These are phyloP conservation scores for Blepharisma undulans DNA, from an alignment of 169 alveolate genomes.

Conservation along the genomic window DNA sequence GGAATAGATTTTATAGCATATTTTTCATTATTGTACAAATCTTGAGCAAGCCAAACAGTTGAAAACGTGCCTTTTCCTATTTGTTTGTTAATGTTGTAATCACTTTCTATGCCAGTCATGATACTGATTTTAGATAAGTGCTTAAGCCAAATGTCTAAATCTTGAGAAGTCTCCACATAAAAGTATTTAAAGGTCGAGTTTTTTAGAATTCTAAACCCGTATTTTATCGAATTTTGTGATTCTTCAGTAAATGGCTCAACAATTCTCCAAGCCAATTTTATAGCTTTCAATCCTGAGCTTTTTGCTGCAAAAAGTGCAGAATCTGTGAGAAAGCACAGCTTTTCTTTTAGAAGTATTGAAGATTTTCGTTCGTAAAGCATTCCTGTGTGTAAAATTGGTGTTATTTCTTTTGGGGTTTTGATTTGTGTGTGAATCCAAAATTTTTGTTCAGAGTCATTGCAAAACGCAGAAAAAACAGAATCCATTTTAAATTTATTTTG, in stretches of 20 bases:
- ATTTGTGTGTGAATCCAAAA: not conserved
- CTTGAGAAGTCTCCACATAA: not conserved
- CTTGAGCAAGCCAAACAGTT: not conserved
- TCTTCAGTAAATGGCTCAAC: conserved; percentile 27
- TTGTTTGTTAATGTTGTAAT: not conserved
- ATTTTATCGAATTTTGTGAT: not conserved
- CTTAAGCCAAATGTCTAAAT: not conserved
- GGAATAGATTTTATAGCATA: not conserved
- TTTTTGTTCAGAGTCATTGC: not conserved
- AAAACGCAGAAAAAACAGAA: not conserved
- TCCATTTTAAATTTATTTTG: not conserved
- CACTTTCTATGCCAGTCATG: not conserved
- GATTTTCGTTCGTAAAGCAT: not conserved
- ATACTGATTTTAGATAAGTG: not conserved
- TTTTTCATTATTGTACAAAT: not conserved
- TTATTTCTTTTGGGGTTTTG: not conserved
- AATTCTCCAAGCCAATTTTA: not conserved
- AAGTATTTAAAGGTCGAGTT: not conserved
- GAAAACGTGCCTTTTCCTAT: conserved; percentile 2
- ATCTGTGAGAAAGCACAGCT: not conserved
- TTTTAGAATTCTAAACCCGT: not conserved
- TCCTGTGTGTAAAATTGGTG: not conserved
- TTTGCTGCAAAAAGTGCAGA: not conserved
- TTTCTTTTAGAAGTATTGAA: not conserved
- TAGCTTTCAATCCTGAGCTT: not conserved